Percentiles rank a stretch among this genome's conserved stretches.
Conservation (phyloP, 441 rosid genomes). For the Lepidium campestre region DNA sequence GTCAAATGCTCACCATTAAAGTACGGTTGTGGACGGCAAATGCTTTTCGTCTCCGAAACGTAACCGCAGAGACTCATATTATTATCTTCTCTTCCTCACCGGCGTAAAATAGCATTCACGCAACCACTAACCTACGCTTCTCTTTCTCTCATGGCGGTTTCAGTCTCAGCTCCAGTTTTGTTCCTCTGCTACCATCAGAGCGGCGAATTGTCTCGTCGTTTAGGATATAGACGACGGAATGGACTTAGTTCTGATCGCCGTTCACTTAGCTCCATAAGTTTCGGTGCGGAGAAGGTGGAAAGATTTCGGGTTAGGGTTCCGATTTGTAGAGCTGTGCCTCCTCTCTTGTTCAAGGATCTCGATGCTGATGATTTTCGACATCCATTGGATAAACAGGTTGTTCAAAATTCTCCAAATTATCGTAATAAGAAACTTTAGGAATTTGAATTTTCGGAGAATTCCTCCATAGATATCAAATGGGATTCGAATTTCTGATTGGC, state of each 20-base stretch:
- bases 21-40: conserved; percentile 46
- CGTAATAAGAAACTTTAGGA: background rate
- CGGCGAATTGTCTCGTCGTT: conserved; percentile 23
- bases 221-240: conserved; percentile 20
- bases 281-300: conserved; percentile 21
- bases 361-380: conserved; percentile 96
- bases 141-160: conserved; percentile 20
- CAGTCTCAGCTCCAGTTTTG: conserved; percentile 27
- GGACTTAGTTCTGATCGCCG: conserved; percentile 1
- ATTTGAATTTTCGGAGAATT: background rate
- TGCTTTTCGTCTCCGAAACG: conserved; percentile 24
- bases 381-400: conserved; percentile 88
- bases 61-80: conserved; percentile 1
- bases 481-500: background rate
- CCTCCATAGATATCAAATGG: background rate
- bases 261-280: conserved; percentile 23
- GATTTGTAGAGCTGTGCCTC: conserved; percentile 50
- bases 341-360: conserved; percentile 69
- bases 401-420: background rate
- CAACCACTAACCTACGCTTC: background rate
- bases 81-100: background rate
- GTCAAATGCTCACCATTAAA: conserved; percentile 40
- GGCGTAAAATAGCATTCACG: background rate
- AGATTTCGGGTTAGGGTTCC: conserved; percentile 31
- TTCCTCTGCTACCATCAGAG: conserved; percentile 29